These are phyloP conservation scores for Postia placenta DNA, from an alignment of 768 basidiomycete species.

Conservation along the genomic window DNA sequence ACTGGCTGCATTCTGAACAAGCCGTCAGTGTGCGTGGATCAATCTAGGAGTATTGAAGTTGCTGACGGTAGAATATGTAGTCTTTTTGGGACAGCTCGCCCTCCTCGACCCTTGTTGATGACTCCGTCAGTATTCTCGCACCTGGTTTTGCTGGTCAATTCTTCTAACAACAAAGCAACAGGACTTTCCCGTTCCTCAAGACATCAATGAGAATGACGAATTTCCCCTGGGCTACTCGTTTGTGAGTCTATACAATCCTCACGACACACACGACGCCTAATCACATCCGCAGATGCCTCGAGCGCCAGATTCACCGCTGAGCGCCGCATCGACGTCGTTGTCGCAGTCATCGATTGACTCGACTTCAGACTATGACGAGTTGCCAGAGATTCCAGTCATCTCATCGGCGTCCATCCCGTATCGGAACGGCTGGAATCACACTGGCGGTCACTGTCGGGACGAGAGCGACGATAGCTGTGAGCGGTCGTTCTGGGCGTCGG, in stretches of 20 bases:
- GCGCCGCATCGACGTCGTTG: constrained; percentile 15
- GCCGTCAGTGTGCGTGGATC: constrained; percentile 14
- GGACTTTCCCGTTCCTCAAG: background rate
- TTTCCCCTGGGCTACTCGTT: constrained; percentile 15
- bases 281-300: constrained; percentile 8
- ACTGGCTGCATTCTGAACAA: constrained; percentile 18
- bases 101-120: constrained; percentile 9
- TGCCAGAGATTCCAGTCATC: constrained; percentile 24
- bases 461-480: constrained; percentile 11
- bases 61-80: constrained; percentile 7
- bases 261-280: too few species aligned
- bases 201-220: background rate
- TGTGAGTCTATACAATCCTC: too few species aligned
- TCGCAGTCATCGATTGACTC: constrained; percentile 18
- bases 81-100: constrained; percentile 16
- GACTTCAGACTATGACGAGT: constrained; percentile 17
- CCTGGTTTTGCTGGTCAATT: background rate
- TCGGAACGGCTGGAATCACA: constrained; percentile 8
- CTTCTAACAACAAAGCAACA: background rate
- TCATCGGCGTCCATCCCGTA: constrained; percentile 8
- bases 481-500: constrained; percentile 32
- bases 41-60: background rate
- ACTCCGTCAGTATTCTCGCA: constrained; percentile 11
- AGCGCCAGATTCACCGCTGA: constrained; percentile 13
- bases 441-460: constrained; percentile 9